Evolutionary conservation across 352 stramenopile species (phyloP).

Genomic region (Pythium plurisporium): DNA sequence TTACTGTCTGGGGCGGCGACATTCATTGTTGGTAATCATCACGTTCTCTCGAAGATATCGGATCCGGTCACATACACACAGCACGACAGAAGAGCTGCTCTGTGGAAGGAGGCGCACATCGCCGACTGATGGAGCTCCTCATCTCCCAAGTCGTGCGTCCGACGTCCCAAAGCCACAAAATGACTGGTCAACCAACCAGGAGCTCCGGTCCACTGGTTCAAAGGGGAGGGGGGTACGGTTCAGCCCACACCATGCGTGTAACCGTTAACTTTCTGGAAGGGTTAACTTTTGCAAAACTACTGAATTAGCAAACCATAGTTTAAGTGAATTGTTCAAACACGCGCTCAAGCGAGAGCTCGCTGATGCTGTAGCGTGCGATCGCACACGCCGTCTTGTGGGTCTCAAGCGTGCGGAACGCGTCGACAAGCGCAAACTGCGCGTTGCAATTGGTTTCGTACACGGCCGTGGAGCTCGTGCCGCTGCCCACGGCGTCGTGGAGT

Average conservation of each 20-base stretch:
- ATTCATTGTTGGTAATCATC: constrained; percentile 86
- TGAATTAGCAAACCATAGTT: constrained; percentile 8
- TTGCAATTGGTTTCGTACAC: constrained; percentile 72
- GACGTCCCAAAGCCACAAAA: constrained; percentile 16
- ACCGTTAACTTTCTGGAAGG: constrained; percentile 15
- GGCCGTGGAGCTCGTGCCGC: constrained; percentile 46
- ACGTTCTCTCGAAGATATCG: constrained; percentile 42
- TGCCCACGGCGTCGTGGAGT: constrained; percentile 43
- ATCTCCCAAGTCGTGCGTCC: background rate
- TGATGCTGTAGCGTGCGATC: constrained; percentile 89
- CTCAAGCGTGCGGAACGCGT: constrained; percentile 82
- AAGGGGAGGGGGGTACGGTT: constrained; percentile 1
- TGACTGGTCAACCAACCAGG: constrained; percentile 19
- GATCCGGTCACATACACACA: constrained; percentile 4
- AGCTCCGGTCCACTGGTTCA: constrained; percentile 11
- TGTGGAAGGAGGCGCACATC: constrained; percentile 9
- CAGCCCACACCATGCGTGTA: background rate
- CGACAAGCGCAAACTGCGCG: constrained; percentile 56
- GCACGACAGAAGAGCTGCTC: constrained; percentile 1
- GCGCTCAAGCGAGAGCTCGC: constrained; percentile 89
- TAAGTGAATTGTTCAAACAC: constrained; percentile 92
- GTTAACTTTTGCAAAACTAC: background rate
- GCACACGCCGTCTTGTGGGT: constrained; percentile 54
- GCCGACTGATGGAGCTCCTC: constrained; percentile 5
- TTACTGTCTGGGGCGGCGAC: constrained; percentile 88